A percentile compares a stretch with the other conserved stretches of the same genome.
phyloP scores from a whole-genome alignment of 805 yeast genomes.

The Vanderwaltozyma verrucispora region DNA sequence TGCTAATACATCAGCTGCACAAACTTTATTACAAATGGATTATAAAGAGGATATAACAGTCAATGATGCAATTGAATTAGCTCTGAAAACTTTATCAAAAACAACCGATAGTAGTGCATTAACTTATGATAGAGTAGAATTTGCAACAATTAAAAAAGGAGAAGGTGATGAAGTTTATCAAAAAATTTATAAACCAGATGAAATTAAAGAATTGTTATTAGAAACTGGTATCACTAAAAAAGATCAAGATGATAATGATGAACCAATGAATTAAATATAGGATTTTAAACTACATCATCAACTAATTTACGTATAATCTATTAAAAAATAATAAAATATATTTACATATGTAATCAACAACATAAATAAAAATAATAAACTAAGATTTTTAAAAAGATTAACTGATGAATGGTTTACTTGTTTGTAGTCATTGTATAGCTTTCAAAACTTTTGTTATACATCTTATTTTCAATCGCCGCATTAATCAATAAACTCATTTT shows the following conservation, averaged over 20 bases:
- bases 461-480: too few relatives aligned
- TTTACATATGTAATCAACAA: too few relatives aligned
- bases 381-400: too few relatives aligned
- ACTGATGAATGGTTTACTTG: too few relatives aligned
- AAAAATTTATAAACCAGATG: constrained; percentile 70
- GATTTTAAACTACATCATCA: not conserved
- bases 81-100: constrained; percentile 83
- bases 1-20: constrained; percentile 93
- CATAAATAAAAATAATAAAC: too few relatives aligned
- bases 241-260: constrained; percentile 31
- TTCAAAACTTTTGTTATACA: too few relatives aligned
- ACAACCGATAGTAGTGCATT: constrained; percentile 85
- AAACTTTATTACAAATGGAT: constrained; percentile 89
- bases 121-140: constrained; percentile 84
- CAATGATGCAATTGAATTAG: constrained; percentile 74
- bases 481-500: too few relatives aligned
- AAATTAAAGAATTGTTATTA: constrained; percentile 64
- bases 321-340: not conserved
- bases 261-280: constrained; percentile 5
- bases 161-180: constrained; percentile 44
- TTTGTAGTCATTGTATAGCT: too few relatives aligned
- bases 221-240: constrained; percentile 58
- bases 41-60: constrained; percentile 71
- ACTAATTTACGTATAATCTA: constrained; percentile 8
- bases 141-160: constrained; percentile 61